These are phyloP conservation scores for Neckera pumila DNA, from an alignment of 225 moss, liverwort and hornwort genomes.

Conservation along the genomic window DNA sequence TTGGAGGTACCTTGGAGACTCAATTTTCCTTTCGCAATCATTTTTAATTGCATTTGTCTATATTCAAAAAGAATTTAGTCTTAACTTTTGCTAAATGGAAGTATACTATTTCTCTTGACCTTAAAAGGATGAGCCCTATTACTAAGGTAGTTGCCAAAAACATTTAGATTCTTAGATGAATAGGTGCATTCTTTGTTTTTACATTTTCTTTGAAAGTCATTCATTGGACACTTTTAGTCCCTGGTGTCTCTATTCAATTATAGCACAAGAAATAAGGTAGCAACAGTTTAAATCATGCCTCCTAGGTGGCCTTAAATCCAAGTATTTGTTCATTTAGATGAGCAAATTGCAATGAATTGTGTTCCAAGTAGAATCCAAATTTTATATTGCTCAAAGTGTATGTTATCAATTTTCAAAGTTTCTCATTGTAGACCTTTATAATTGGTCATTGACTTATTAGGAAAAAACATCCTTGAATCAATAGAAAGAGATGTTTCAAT, in stretches of 20 bases:
- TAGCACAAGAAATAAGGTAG: fast-evolving
- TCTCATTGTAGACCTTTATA: too few relatives aligned
- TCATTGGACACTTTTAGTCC: background rate
- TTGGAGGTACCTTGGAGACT: too few relatives aligned
- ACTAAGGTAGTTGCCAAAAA: too few relatives aligned
- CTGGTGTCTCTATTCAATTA: background rate
- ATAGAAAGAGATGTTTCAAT: fast-evolving
- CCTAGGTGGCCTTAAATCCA: background rate
- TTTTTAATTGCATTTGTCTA: too few relatives aligned
- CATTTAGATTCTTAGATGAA: too few relatives aligned
- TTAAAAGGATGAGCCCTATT: too few relatives aligned
- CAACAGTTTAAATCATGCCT: background rate
- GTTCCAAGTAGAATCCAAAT: background rate
- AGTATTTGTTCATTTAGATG: background rate
- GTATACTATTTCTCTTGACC: background rate
- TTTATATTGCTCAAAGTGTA: too few relatives aligned
- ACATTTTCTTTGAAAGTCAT: background rate
- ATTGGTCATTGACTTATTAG: background rate
- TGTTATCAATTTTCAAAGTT: background rate
- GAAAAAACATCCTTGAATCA: background rate
- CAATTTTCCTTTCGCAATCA: background rate
- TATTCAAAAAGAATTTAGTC: background rate
- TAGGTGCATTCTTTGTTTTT: background rate
- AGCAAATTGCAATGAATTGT: background rate
- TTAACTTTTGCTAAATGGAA: background rate